Evolutionary conservation across 2,329 filamentous ascomycete species (phyloP).

Genomic region (Magnaporthiopsis incrustans): DNA sequence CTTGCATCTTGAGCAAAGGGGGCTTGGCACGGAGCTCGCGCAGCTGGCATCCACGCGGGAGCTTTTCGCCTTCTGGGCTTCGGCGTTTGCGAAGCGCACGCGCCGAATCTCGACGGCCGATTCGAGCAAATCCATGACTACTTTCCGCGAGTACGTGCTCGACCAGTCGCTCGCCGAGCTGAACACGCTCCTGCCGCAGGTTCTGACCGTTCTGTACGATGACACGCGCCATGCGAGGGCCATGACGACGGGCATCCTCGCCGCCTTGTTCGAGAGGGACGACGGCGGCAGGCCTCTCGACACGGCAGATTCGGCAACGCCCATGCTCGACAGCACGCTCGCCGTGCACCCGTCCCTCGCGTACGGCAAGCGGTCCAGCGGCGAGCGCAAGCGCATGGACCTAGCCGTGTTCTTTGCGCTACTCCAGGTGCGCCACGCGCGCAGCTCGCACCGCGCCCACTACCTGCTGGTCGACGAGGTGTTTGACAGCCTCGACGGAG

Average conservation of each 20-base stretch:
- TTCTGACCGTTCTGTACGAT: constrained; percentile 22
- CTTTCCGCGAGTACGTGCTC: constrained; percentile 20
- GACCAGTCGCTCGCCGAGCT: constrained; percentile 20
- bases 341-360: constrained; percentile 14
- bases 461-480: constrained; percentile 27
- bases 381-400: constrained; percentile 27
- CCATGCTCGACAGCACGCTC: constrained; percentile 18
- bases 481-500: constrained; percentile 23
- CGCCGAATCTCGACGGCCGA: background rate
- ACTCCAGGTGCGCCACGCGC: constrained; percentile 19
- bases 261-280: constrained; percentile 14
- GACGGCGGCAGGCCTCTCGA: constrained; percentile 6
- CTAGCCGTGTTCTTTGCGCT: constrained; percentile 26
- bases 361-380: constrained; percentile 25
- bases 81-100: constrained; percentile 1
- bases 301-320: background rate
- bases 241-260: constrained; percentile 18
- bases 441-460: constrained; percentile 21
- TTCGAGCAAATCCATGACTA: constrained; percentile 11
- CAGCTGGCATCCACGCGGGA: background rate
- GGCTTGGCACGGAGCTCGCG: background rate
- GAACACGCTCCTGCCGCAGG: constrained; percentile 18
- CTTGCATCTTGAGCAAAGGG: background rate
- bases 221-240: constrained; percentile 18
- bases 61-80: background rate